phyloP scores from a whole-genome alignment of 768 basidiomycete genomes.

The Rhizopogon sp. region DNA sequence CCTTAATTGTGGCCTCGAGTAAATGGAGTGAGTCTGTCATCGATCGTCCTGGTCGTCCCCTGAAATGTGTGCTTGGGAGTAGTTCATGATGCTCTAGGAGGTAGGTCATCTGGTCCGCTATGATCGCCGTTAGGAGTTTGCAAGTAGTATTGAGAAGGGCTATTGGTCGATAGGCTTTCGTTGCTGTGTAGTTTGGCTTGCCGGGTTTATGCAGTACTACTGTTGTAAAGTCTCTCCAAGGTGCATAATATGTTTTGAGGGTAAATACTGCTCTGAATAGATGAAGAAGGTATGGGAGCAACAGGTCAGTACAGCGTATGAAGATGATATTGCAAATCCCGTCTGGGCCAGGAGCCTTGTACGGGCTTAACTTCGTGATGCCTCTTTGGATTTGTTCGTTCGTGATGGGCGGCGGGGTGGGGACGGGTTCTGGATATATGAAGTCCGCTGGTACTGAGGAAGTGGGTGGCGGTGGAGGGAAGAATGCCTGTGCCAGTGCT shows the following conservation, averaged over 20 bases:
- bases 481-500: background rate
- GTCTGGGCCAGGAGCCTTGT: slow-evolving; percentile 22
- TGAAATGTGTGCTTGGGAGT: slow-evolving; percentile 33
- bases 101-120: slow-evolving; percentile 21
- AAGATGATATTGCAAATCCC: slow-evolving; percentile 23
- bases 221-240: slow-evolving; percentile 24
- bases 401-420: slow-evolving; percentile 3
- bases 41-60: slow-evolving; percentile 32
- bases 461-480: background rate
- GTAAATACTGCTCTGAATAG: slow-evolving; percentile 9
- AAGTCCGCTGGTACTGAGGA: background rate
- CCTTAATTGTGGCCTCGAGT: slow-evolving; percentile 29
- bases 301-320: slow-evolving; percentile 7
- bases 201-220: slow-evolving; percentile 33
- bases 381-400: slow-evolving; percentile 6
- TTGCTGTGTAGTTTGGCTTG: slow-evolving; percentile 25
- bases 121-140: slow-evolving; percentile 23
- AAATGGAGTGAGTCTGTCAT: slow-evolving; percentile 32
- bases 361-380: slow-evolving; percentile 9
- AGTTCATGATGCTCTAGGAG: slow-evolving; percentile 26
- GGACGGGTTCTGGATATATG: background rate
- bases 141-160: slow-evolving; percentile 18
- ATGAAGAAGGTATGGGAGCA: slow-evolving; percentile 9
- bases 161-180: slow-evolving; percentile 23
- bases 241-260: slow-evolving; percentile 8